These are phyloP conservation scores for Aspergillus baeticus DNA, from an alignment of 495 filamentous ascomycete genomes.

Conservation along the genomic window DNA sequence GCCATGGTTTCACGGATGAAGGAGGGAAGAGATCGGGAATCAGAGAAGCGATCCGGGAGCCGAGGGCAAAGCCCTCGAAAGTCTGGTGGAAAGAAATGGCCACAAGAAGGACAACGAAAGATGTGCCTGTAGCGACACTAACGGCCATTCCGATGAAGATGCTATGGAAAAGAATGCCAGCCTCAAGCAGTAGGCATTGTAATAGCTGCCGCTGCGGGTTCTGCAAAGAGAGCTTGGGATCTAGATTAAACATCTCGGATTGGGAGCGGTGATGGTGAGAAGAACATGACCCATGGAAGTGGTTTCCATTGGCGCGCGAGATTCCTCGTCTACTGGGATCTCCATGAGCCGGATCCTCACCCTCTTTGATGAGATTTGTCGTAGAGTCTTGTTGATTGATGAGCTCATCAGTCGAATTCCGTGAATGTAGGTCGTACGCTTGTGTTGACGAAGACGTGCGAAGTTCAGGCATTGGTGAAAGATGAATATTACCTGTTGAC, in stretches of 20 bases:
- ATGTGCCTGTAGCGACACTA: constrained; percentile 74
- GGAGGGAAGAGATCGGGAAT: constrained; percentile 52
- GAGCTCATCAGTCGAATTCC: constrained; percentile 9
- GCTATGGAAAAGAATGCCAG: constrained; percentile 83
- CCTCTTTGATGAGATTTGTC: neutral
- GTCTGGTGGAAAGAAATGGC: constrained; percentile 85
- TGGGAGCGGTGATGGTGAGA: constrained; percentile 18
- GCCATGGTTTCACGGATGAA: constrained; percentile 67
- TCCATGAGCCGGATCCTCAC: constrained; percentile 29
- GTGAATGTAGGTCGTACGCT: neutral
- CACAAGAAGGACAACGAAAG: constrained; percentile 76
- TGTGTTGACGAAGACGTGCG: constrained; percentile 7
- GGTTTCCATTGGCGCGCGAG: constrained; percentile 15
- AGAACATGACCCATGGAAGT: neutral
- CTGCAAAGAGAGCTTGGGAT: constrained; percentile 28
- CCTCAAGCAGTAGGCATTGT: constrained; percentile 78
- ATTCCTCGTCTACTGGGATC: constrained; percentile 26
- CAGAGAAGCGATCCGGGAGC: constrained; percentile 67
- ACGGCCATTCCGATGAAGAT: constrained; percentile 90
- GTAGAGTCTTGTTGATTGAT: constrained; percentile 1
- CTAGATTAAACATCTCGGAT: constrained; percentile 14
- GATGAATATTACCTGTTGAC: constrained; percentile 22
- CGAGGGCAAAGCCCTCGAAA: constrained; percentile 77
- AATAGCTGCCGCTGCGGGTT: constrained; percentile 62
- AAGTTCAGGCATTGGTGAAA: constrained; percentile 22